These are phyloP conservation scores for Eimeria necatrix DNA, from an alignment of 169 alveolate species.

Conservation along the genomic window DNA sequence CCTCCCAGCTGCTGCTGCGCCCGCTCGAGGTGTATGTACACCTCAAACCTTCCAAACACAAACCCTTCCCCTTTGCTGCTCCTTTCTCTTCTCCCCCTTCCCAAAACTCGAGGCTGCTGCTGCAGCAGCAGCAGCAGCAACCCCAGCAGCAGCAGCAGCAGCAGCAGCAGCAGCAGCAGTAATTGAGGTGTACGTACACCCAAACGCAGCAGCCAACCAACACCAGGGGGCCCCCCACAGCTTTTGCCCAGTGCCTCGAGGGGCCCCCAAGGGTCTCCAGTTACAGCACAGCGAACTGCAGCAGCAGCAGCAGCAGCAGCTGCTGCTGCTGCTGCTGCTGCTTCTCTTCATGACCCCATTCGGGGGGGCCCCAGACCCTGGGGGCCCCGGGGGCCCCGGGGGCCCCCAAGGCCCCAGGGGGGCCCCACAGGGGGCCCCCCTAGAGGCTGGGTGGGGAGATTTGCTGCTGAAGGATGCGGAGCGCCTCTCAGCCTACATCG, in stretches of 20 bases:
- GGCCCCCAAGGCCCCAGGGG: background rate
- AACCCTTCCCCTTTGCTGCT: background rate
- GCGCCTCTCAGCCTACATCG: slow-evolving; percentile 8
- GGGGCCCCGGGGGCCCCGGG: background rate
- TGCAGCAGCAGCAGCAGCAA: no score
- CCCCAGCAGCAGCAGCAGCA: background rate
- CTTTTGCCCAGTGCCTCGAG: background rate
- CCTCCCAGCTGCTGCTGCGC: background rate
- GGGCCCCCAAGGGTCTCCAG: background rate
- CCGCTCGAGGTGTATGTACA: background rate
- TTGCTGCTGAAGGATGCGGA: slow-evolving; percentile 37
- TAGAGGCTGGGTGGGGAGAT: background rate
- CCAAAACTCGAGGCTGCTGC: no score
- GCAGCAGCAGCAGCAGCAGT: background rate
- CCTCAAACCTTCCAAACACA: background rate
- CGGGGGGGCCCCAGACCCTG: no score
- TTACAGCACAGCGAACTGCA: background rate
- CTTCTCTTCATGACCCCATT: no score
- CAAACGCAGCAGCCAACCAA: background rate
- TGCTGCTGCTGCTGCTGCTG: background rate
- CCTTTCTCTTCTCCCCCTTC: background rate
- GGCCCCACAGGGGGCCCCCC: slow-evolving; percentile 27
- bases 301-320: background rate
- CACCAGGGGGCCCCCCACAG: background rate
- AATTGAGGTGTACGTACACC: background rate